Conservation (phyloP, 345 rosid genomes). For the Salix suchowensis region DNA sequence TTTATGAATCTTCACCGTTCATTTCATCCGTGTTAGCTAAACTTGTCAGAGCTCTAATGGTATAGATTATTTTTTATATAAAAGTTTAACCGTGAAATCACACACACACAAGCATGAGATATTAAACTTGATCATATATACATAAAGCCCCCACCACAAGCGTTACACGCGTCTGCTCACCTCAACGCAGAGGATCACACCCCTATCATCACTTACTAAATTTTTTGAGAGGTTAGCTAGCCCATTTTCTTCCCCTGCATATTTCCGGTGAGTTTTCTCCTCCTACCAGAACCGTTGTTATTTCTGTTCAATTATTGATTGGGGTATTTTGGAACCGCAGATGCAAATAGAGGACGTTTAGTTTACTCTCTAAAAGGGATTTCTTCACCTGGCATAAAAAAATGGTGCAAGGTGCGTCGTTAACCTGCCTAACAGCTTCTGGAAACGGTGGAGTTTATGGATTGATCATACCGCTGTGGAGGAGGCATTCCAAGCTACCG, state of each 20-base stretch:
- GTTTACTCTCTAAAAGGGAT: not conserved
- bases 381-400: conserved; percentile 8
- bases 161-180: not conserved
- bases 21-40: not conserved
- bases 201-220: too few species aligned
- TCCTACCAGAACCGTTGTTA: too few species aligned
- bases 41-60: too few species aligned
- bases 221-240: too few species aligned
- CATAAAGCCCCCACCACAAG: not conserved
- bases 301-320: too few species aligned
- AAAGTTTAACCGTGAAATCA: too few species aligned
- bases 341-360: conserved; percentile 9
- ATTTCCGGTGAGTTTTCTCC: too few species aligned
- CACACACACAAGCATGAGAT: too few species aligned
- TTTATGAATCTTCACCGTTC: not conserved
- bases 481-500: conserved; percentile 29
- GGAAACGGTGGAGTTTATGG: conserved; percentile 41
- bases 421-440: conserved; percentile 43
- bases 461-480: conserved; percentile 29
- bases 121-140: too few species aligned
- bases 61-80: too few species aligned
- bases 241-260: too few species aligned
- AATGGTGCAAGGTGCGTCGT: conserved; percentile 54
- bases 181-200: not conserved
- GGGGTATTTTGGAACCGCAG: conserved; percentile 1